phyloP scores from a whole-genome alignment of 768 basidiomycete species.

The Leccinum rimulosum region DNA sequence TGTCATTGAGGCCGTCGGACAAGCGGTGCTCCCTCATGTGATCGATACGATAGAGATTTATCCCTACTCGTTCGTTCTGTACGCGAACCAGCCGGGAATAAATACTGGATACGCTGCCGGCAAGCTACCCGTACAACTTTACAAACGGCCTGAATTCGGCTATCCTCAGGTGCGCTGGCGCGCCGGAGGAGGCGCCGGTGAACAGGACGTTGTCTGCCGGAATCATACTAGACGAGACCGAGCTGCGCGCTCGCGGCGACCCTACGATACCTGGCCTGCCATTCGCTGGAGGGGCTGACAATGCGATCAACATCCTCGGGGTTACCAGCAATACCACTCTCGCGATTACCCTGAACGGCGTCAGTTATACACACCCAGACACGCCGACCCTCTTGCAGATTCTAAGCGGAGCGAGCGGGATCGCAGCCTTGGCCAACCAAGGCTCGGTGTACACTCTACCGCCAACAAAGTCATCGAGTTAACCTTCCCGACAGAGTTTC shows the following conservation, averaged over 20 bases:
- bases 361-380: slow-evolving; percentile 33
- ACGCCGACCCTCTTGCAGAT: slow-evolving; percentile 47
- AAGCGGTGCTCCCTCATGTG: slow-evolving; percentile 35
- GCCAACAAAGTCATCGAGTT: slow-evolving; percentile 46
- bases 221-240: slow-evolving; percentile 35
- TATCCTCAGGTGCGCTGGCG: slow-evolving; percentile 42
- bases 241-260: slow-evolving; percentile 34
- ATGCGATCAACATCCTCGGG: slow-evolving; percentile 36
- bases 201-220: slow-evolving; percentile 7
- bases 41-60: slow-evolving; percentile 45
- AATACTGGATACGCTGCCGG: slow-evolving; percentile 43
- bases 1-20: slow-evolving; percentile 47
- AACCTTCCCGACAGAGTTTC: slow-evolving; percentile 8
- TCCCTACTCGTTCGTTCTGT: slow-evolving; percentile 45
- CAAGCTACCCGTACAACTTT: slow-evolving; percentile 17
- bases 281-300: slow-evolving; percentile 40
- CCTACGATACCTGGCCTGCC: slow-evolving; percentile 32
- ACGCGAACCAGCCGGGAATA: slow-evolving; percentile 32
- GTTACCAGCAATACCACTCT: slow-evolving; percentile 26
- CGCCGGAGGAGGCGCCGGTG: slow-evolving; percentile 33
- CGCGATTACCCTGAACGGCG: slow-evolving; percentile 34
- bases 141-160: slow-evolving; percentile 38
- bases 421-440: slow-evolving; percentile 36
- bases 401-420: slow-evolving; percentile 36
- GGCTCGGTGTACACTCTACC: slow-evolving; percentile 44